Conservation (phyloP, 257 asterid genomes). For the Fraxinus quadrangulata region DNA sequence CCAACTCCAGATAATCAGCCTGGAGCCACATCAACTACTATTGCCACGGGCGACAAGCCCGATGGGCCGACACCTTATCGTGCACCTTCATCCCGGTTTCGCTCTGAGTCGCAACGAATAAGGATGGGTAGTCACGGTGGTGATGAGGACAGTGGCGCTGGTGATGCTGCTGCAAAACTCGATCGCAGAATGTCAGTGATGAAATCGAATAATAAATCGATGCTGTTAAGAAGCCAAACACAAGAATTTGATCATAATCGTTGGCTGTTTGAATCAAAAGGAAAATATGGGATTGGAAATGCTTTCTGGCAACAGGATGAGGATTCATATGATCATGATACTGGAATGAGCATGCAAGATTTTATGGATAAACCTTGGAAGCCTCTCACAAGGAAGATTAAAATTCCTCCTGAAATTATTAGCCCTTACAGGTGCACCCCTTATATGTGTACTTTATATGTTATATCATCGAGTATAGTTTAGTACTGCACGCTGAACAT, state of each 20-base stretch:
- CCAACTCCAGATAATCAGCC: constrained; percentile 96
- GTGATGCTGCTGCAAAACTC: constrained; percentile 38
- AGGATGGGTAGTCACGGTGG: constrained; percentile 33
- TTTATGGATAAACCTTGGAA: constrained; percentile 97
- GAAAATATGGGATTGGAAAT: constrained; percentile 90
- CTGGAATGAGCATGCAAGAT: constrained; percentile 92
- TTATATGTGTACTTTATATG: neutral
- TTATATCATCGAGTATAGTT: too few species aligned
- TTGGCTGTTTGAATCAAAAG: constrained; percentile 88
- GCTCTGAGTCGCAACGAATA: constrained; percentile 41
- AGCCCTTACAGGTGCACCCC: constrained; percentile 79
- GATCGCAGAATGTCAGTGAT: constrained; percentile 72
- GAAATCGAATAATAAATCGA: constrained; percentile 63
- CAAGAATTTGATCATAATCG: constrained; percentile 93
- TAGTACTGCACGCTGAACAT: too few species aligned
- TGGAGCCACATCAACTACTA: constrained; percentile 36
- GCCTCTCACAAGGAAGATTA: constrained; percentile 84
- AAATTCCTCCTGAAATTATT: constrained; percentile 63
- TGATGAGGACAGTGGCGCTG: constrained; percentile 29
- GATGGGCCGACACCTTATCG: constrained; percentile 60
- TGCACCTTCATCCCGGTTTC: constrained; percentile 53
- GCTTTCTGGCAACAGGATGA: constrained; percentile 83
- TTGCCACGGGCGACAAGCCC: constrained; percentile 61
- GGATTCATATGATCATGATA: constrained; percentile 66
- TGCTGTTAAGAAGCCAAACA: constrained; percentile 85